Percentiles rank a stretch among this genome's conserved stretches.
phyloP scores from a whole-genome alignment of 352 stramenopile species.

The Phytophthora pistaciae region DNA sequence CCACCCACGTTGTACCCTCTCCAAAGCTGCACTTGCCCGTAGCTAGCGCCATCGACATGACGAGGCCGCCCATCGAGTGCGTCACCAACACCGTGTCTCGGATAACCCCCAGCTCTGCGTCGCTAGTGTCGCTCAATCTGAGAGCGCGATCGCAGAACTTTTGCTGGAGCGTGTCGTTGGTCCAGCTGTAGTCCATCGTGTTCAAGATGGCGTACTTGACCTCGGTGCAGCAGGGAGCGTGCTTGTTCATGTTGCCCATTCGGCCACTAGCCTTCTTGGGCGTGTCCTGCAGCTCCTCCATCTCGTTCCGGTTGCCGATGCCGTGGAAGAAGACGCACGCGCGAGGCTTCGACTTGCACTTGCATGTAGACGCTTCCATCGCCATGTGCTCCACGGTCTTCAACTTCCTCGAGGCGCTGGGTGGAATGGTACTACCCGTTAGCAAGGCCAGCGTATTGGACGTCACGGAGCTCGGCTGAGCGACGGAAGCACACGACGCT shows the following conservation, averaged over 20 bases:
- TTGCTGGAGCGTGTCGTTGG: conserved; percentile 15
- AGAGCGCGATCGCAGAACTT: conserved; percentile 35
- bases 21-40: conserved; percentile 19
- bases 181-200: conserved; percentile 27
- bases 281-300: conserved; percentile 25
- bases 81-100: conserved; percentile 31
- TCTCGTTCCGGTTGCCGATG: conserved; percentile 18
- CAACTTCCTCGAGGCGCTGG: conserved; percentile 8
- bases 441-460: neutral
- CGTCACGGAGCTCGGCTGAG: conserved; percentile 2
- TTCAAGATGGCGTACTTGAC: conserved; percentile 36
- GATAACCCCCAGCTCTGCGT: conserved; percentile 3
- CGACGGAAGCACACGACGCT: conserved; percentile 12
- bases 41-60: conserved; percentile 27
- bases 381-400: conserved; percentile 16
- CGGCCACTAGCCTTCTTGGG: conserved; percentile 12
- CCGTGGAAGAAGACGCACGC: conserved; percentile 38
- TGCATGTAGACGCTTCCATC: conserved; percentile 18
- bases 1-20: conserved; percentile 35
- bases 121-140: conserved; percentile 9
- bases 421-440: neutral
- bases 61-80: conserved; percentile 26
- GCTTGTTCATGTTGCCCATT: conserved; percentile 29
- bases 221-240: conserved; percentile 25
- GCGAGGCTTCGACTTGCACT: conserved; percentile 30